These are phyloP conservation scores for Pouteria campechiana DNA, from an alignment of 179 eudicot genomes.

Conservation along the genomic window DNA sequence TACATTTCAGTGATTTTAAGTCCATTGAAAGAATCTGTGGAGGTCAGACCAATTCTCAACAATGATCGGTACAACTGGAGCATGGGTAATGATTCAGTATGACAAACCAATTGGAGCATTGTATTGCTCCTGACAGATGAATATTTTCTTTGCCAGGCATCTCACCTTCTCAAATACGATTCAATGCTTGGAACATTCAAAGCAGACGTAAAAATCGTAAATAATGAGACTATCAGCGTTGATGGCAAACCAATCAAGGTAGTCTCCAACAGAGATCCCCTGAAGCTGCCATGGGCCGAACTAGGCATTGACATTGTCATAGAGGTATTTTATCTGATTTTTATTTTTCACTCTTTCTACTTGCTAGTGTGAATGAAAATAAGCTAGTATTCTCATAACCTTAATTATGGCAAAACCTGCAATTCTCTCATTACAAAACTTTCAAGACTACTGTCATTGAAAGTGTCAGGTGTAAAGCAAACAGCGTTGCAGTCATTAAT, in stretches of 20 bases:
- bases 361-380: background rate
- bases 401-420: no score
- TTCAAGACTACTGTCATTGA: no score
- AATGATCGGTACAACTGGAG: no score
- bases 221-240: conserved; percentile 73
- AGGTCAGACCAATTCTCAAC: no score
- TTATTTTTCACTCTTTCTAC: background rate
- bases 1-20: no score
- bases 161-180: conserved; percentile 94
- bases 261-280: conserved; percentile 93
- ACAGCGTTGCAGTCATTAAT: no score
- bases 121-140: background rate
- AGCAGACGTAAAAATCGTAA: conserved; percentile 86
- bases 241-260: conserved; percentile 93
- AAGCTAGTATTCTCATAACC: no score
- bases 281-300: conserved; percentile 97
- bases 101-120: background rate
- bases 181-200: conserved; percentile 90
- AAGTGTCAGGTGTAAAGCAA: no score
- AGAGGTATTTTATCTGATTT: conserved; percentile 34
- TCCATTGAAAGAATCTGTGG: no score
- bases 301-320: conserved; percentile 94
- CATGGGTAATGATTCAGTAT: background rate
- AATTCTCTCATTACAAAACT: no score
- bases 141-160: conserved; percentile 44